Conservation (phyloP, 768 basidiomycete genomes). For the Cystobasidium onofrii region DNA sequence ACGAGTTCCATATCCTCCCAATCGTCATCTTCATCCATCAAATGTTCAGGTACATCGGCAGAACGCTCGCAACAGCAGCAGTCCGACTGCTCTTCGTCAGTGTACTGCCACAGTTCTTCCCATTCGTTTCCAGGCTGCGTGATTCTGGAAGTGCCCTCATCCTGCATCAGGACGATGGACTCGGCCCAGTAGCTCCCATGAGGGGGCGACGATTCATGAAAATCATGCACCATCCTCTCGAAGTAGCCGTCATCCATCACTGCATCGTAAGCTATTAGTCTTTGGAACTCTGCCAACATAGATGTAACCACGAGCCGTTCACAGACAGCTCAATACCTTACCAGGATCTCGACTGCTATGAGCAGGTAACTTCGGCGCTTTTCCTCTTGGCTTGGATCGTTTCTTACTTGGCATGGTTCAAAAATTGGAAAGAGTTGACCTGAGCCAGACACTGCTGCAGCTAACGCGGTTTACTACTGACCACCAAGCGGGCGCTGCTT, state of each 20-base stretch:
- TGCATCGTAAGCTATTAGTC: not conserved
- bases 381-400: not conserved
- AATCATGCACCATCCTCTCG: not conserved
- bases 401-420: not conserved
- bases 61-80: not conserved
- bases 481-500: too few relatives aligned
- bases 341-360: not conserved
- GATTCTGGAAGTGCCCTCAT: not conserved
- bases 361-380: not conserved
- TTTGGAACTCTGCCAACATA: not conserved
- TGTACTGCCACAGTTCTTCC: too few relatives aligned
- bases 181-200: not conserved
- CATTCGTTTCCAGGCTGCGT: not conserved
- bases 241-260: not conserved
- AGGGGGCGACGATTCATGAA: not conserved
- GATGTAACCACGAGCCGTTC: not conserved
- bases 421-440: not conserved
- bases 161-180: not conserved
- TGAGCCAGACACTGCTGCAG: not conserved
- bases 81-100: not conserved
- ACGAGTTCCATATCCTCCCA: not conserved
- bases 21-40: not conserved
- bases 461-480: not conserved
- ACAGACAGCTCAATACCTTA: not conserved
- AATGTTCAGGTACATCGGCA: not conserved